Evolutionary conservation across 2,329 filamentous ascomycete species (phyloP), one percentile per base, ranked within the genome.

Genomic region (Aspergillus glaucus): DNA sequence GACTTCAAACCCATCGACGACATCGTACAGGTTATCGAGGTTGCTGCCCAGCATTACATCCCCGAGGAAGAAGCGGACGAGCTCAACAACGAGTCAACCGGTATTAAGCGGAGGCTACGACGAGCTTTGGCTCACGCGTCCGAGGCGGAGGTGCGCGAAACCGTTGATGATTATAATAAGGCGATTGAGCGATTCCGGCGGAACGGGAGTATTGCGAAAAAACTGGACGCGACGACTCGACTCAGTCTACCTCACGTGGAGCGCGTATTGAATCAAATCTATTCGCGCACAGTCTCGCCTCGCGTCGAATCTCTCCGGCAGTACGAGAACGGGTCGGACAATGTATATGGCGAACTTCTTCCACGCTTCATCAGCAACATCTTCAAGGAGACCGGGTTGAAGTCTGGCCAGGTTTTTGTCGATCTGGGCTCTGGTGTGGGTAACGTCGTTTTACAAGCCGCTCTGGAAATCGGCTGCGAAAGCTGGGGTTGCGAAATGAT

Each of bases 401-500:
- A 82, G 51, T 92, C 88, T 0, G 80, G 85, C 44, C 87, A 94
- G 59, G 82, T 94, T 34, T 97, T 98, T 65, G 85, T 98, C 51
- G 93, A 98, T 64, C 79, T 98, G 12, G 93, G 93, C 44, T 97
- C 92, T 2, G 93, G 93, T 26, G 93, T 97, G 14, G 93, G 92
- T 43, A 98, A 97, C 64, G 92, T 97, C 2, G 90, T 93, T 22
- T 75, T 98, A 45, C 93, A 98, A 67, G 90, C 92, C 2, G 93
- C 93, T 0, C 79, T 98, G 17, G 88, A 98, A 67, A 84, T 92
- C 46, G 93, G 93, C 15, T 95, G 90, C 66, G 89, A 95, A 65
- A 92, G 87, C 68, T 96, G 90, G 85, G 93, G 93, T 24, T 95
- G 92, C 61, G 93, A 98, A 69, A 88, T 94, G 78, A 95, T 96